phyloP scores from a whole-genome alignment of 495 filamentous ascomycete genomes.

The Lophiotrema nucula region DNA sequence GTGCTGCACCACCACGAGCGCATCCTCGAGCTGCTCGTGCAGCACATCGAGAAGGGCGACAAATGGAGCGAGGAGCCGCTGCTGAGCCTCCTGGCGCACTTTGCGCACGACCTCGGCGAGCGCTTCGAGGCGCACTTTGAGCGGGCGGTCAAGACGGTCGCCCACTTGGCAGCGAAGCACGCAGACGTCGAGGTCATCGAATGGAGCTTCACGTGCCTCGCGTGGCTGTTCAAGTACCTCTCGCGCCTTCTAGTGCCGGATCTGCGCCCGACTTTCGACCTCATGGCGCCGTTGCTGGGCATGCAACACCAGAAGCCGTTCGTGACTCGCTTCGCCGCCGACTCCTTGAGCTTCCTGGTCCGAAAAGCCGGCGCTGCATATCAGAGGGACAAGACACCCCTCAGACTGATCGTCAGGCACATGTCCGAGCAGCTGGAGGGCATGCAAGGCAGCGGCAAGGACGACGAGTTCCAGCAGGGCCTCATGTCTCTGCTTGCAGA shows the following conservation, averaged over 20 bases:
- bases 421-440: slow-evolving; percentile 65
- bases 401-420: slow-evolving; percentile 66
- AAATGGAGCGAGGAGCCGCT: slow-evolving; percentile 77
- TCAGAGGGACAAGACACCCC: slow-evolving; percentile 64
- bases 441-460: slow-evolving; percentile 50
- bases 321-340: slow-evolving; percentile 86
- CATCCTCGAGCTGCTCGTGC: slow-evolving; percentile 74
- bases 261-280: slow-evolving; percentile 74
- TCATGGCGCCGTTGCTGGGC: slow-evolving; percentile 83
- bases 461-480: slow-evolving; percentile 71
- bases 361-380: slow-evolving; percentile 78
- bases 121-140: slow-evolving; percentile 86
- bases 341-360: slow-evolving; percentile 90
- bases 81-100: slow-evolving; percentile 77
- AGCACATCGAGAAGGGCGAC: slow-evolving; percentile 75
- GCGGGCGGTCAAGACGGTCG: slow-evolving; percentile 65
- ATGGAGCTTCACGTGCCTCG: slow-evolving; percentile 93
- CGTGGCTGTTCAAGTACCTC: slow-evolving; percentile 96
- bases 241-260: slow-evolving; percentile 82
- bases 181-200: slow-evolving; percentile 77
- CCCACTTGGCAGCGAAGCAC: slow-evolving; percentile 61
- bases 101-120: slow-evolving; percentile 87
- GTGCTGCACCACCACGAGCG: slow-evolving; percentile 82
- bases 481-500: slow-evolving; percentile 88
- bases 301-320: slow-evolving; percentile 76